Evolutionary conservation across 2,329 filamentous ascomycete genomes (phyloP).

Genomic region (Arthrobotrys entomopaga): DNA sequence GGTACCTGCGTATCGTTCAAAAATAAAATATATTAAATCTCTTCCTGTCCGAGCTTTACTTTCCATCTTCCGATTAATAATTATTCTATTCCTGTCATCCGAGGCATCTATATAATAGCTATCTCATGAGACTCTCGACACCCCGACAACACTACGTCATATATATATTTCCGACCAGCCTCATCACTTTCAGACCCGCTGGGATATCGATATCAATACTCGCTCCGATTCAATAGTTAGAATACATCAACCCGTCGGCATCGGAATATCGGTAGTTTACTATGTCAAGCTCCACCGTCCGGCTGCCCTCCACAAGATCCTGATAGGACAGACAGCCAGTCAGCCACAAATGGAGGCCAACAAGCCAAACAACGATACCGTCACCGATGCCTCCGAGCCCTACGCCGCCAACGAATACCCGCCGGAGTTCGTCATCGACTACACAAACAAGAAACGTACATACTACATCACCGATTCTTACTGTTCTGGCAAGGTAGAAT

Average conservation of each 20-base stretch:
- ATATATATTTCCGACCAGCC: slow-evolving; percentile 2
- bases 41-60: background rate
- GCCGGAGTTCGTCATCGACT: slow-evolving; percentile 49
- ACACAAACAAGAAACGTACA: slow-evolving; percentile 49
- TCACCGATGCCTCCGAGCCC: slow-evolving; percentile 50
- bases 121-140: background rate
- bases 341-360: slow-evolving; percentile 10
- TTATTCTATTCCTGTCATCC: too few relatives aligned
- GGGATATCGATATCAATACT: background rate
- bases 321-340: background rate
- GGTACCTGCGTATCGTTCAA: too few relatives aligned
- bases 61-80: background rate
- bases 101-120: too few relatives aligned
- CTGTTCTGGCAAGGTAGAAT: background rate
- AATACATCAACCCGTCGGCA: background rate
- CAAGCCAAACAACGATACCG: slow-evolving; percentile 27
- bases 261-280: slow-evolving; percentile 2
- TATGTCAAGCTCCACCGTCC: slow-evolving; percentile 12
- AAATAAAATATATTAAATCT: too few relatives aligned
- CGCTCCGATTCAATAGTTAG: background rate
- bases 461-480: background rate
- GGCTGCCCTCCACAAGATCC: slow-evolving; percentile 10
- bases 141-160: slow-evolving; percentile 19
- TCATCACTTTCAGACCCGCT: slow-evolving; percentile 1
- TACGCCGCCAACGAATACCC: slow-evolving; percentile 53